Evolutionary conservation across 163 green algal genomes (phyloP).

Genomic region (Chlorella variabilis): DNA sequence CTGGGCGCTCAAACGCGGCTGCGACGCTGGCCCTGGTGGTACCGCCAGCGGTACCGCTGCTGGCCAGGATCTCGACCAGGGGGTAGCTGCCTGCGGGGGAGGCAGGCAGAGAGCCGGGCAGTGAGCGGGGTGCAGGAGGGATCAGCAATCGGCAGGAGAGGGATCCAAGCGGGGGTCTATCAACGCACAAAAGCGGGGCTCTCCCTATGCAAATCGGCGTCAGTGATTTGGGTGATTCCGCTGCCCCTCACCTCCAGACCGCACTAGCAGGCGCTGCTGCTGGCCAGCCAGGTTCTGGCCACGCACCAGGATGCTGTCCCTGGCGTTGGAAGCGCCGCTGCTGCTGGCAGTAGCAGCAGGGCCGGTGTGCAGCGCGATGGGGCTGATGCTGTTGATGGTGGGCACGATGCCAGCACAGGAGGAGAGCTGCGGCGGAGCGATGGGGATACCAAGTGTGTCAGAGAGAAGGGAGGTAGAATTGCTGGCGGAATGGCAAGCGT

Average conservation of each 20-base stretch:
- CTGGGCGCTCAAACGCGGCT: neutral
- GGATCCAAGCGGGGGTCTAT: no score
- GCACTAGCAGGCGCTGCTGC: conserved; percentile 9
- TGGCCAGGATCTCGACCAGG: conserved; percentile 10
- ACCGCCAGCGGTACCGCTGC: neutral
- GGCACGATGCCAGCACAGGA: conserved; percentile 1
- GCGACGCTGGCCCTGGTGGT: no score
- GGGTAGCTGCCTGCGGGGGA: neutral
- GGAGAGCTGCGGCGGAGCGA: neutral
- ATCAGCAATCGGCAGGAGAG: no score
- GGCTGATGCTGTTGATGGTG: conserved; percentile 1
- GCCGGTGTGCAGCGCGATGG: neutral
- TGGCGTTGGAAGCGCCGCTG: neutral
- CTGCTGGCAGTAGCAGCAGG: neutral
- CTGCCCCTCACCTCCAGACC: neutral
- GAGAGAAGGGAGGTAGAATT: no score
- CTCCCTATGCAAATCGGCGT: no score
- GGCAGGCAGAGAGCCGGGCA: no score
- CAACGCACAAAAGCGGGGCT: no score
- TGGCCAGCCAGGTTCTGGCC: neutral
- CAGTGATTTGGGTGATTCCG: no score
- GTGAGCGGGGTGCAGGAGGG: no score
- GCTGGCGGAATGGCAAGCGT: no score
- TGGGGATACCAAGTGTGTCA: no score
- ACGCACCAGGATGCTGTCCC: neutral